These are phyloP conservation scores for Naegleria fowleri DNA, from an alignment of 208 protist genomes.

Conservation along the genomic window DNA sequence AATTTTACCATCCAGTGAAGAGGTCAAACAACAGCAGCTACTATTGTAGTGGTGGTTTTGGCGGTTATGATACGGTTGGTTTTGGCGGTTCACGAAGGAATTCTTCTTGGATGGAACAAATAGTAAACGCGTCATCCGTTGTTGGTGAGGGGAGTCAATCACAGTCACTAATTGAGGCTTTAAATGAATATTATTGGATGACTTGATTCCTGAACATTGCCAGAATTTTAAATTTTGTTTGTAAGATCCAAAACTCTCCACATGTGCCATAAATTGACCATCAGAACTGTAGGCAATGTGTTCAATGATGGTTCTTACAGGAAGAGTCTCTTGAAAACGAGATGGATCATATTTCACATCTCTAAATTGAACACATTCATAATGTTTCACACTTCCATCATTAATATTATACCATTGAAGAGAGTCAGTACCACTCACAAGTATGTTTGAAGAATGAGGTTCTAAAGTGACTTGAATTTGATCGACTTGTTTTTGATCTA, in stretches of 20 bases:
- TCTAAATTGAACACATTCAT: constrained; percentile 6
- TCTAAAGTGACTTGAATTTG: neutral
- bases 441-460: neutral
- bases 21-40: neutral
- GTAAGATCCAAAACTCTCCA: neutral
- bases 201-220: neutral
- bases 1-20: neutral
- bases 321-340: neutral
- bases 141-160: neutral
- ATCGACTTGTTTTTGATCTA: neutral
- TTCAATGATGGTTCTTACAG: neutral
- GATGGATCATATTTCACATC: neutral
- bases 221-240: constrained; percentile 10
- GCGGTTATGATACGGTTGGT: too few species aligned
- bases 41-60: too few species aligned
- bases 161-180: neutral
- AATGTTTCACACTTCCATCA: neutral
- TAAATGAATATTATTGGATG: too few species aligned
- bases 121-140: neutral
- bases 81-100: too few species aligned
- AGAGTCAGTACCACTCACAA: neutral
- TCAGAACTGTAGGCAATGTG: neutral
- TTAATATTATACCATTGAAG: neutral
- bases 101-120: neutral
- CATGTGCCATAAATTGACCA: neutral